Base-by-base conservation (phyloP, 371 early-diverging fungal species). In the Blakeslea trispora region DNA sequence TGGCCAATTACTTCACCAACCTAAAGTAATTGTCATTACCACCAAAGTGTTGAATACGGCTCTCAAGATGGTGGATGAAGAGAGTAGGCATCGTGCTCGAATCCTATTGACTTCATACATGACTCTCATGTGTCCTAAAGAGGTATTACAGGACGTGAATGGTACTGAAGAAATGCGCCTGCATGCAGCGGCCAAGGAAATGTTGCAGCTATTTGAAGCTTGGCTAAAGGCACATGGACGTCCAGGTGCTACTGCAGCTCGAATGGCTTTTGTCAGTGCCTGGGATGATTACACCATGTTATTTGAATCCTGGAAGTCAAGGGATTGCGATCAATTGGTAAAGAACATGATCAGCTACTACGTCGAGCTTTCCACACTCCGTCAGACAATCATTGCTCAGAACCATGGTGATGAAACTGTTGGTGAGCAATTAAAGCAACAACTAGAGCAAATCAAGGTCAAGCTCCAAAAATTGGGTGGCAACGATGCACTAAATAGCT, bases 241-340 rank as follows among this genome's bases (percentile, higher is more conserved):
- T 8, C 64, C 61, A 18, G 65, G 63, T n/a, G 51, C 55, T 13
- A 61, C 66, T 10, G 31, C 62, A 9, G 53, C 63, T 0, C 50
- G 89, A 45, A 50, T 80, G 37, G 63, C 63, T 0, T 59, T 79
- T 55, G 76, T 72, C 11, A 57, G 72, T 44, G 67, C 73, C 5
- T 91, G 83, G 83, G 66, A 70, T 32, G 63, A 61, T 5, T 92
- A 81, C 66, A 83, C 82, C 61, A 58, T 66, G 14, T 62, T 79
- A 21, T 91, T 91, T 64, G 82, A 89, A 55, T 64, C 72, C 10
- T 91, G 90, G 91, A 92, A 92, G 65, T 60, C 74, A 28, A 66
- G 71, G 35, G 92, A 92, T 64, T 77, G 79, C 17, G 66, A 76
- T 42, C 74, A 85, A 48, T 64, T 91, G 10, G 58, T 86, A 5